Evolutionary conservation across 2,329 filamentous ascomycete genomes (phyloP), one percentile per base, ranked within the genome.

Genomic region (Leptographium radiaticola): DNA sequence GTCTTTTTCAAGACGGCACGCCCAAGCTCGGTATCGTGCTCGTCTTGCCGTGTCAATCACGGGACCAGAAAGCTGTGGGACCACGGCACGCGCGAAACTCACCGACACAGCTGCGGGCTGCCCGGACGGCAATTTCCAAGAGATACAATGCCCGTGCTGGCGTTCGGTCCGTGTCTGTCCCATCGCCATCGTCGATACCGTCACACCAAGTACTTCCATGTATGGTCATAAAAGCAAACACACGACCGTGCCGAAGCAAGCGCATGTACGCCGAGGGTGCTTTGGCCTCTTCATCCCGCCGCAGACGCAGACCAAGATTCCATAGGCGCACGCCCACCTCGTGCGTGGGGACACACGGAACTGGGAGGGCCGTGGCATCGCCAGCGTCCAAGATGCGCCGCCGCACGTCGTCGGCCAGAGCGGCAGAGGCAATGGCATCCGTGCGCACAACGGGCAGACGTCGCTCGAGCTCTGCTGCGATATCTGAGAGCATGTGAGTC

Each of bases 211-310:
- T 15, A 25, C 43, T 34, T 1, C 40, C n/a, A 11, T 84, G 80
- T 15, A 95, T 70, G 54, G 91, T 66, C 15, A 83, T 68, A 61
- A 87, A 89, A 0, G 86, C 77, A 60, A 90, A 70, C 2, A 76
- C 65, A 44, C 76, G 71, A 13, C 67, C 66, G 15, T 70, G 63
- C 8, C 70, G 58, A 2, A 76, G 59, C 33, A 74, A 59, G 53
- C 49, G 68, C 44, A 51, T 61, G 38, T 50, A 55, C 38, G 25
- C 25, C 7, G n/a, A 43, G 59, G 55, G 60, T 4, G 30, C 18
- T 6, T 56, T 55, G 0, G 63, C 59, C 20, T 4, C 36, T 25
- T 11, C 30, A 1, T 58, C 53, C 2, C 54, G 51, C 12, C 30
- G 36, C 4, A 58, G 38, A 4, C 43, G 48, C 30, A 59, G 43